These are phyloP conservation scores for Beauveria sp. DNA, from an alignment of 2,329 filamentous ascomycete genomes.

Conservation along the genomic window DNA sequence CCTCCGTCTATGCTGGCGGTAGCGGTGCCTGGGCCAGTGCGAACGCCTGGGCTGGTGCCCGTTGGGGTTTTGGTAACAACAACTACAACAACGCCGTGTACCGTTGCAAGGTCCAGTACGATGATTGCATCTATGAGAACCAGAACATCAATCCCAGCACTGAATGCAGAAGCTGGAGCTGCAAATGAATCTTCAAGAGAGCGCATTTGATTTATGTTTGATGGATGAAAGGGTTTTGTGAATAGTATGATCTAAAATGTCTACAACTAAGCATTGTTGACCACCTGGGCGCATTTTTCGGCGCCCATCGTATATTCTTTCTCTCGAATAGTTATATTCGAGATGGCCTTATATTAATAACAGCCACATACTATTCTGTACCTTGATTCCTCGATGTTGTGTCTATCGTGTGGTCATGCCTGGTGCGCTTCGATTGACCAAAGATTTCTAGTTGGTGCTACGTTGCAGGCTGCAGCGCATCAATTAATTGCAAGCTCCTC, in stretches of 20 bases:
- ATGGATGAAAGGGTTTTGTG: background rate
- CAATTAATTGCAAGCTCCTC: no score
- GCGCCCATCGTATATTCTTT: background rate
- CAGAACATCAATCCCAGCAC: conserved; percentile 25
- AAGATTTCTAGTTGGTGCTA: background rate
- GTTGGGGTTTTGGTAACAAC: conserved; percentile 24
- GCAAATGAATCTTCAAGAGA: conserved; percentile 3
- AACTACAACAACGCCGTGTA: conserved; percentile 23
- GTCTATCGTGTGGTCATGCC: no score
- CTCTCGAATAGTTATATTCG: background rate
- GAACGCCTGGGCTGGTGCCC: conserved; percentile 5
- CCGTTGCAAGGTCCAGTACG: conserved; percentile 43
- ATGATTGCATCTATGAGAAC: conserved; percentile 40
- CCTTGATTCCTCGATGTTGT: background rate
- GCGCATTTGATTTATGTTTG: background rate
- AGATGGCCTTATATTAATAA: background rate
- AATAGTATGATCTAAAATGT: background rate
- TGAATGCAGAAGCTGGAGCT: conserved; percentile 34
- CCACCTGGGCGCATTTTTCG: background rate
- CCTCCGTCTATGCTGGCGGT: background rate
- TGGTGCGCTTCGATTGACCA: no score
- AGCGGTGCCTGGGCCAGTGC: conserved; percentile 8
- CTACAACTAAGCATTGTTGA: background rate
- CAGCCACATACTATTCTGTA: background rate
- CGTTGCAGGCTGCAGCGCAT: conserved; percentile 13